Evolutionary conservation across 202 grass and related monocot genomes (phyloP), one percentile per base, ranked within the genome.

Genomic region (Carex sylvatica): DNA sequence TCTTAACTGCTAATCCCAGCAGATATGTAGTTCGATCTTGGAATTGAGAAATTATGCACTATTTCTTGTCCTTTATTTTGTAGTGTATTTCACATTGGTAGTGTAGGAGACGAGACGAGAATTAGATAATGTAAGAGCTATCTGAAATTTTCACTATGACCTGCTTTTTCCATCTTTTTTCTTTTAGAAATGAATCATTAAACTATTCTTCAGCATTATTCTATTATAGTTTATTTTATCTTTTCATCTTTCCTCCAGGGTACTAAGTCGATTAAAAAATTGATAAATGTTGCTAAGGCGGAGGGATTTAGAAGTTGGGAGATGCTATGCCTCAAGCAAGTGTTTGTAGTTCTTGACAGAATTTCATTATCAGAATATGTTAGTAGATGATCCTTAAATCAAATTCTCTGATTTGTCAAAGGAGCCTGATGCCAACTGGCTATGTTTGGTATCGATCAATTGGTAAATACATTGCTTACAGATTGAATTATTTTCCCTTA

Each of bases 321-420:
- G n/a, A n/a, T n/a, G n/a, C n/a, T n/a, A n/a, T 89, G 84, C 40
- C 62, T 80, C 35, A 73, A 51, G 18, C 62, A 65, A 71, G 52
- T 84, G 52, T 86, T 89, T 83, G 33, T 20, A 46, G 53, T 89
- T 86, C 74, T 84, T 18, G 54, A 84, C 31, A 65, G 63, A 66
- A 80, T 89, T 59, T 74, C 38, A 2, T 83, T 89, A 53, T 72
- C 84, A 8, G 76, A 89, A 72, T 18, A 20, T 66, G 87, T 89
- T 53, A 60, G 87, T 60, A 13, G 67, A 20, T 19, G 20, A 44
- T 75, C 28, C 19, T 61, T 20, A 42, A 42, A n/a, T 63, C 9
- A 38, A 60, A n/a, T 62, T 80, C 8, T 61, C 18, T 63, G 8
- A 13, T 24, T 74, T 13, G 33, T 26, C 46, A 47, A 47, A 58